These are phyloP conservation scores for Tulasnella calospora DNA, from an alignment of 768 basidiomycete species.

Conservation along the genomic window DNA sequence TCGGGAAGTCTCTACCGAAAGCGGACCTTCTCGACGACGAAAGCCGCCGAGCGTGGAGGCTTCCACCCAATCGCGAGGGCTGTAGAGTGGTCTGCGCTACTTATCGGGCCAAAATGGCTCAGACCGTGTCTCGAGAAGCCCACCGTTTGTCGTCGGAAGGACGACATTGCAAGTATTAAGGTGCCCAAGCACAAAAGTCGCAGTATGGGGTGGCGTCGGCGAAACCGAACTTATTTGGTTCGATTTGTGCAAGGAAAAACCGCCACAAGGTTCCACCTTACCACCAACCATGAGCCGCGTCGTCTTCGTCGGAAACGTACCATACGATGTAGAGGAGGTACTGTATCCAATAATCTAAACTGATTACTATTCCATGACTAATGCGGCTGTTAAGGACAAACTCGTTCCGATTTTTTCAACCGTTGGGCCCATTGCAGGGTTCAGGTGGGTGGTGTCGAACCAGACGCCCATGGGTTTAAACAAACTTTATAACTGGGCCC, in stretches of 20 bases:
- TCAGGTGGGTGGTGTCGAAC: slow-evolving; percentile 49
- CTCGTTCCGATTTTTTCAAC: slow-evolving; percentile 84
- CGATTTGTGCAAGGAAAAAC: not conserved
- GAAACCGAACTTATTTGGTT: not conserved
- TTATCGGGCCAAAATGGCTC: too few species aligned
- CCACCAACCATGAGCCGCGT: slow-evolving; percentile 24
- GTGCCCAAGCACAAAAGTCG: too few species aligned
- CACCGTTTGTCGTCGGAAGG: too few species aligned
- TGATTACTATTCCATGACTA: not conserved
- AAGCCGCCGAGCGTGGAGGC: too few species aligned
- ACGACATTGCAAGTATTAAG: too few species aligned
- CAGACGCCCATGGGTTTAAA: not conserved
- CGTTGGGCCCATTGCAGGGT: slow-evolving; percentile 83
- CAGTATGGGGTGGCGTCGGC: too few species aligned
- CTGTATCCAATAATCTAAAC: not conserved
- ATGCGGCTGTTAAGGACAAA: slow-evolving; percentile 54
- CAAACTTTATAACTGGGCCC: not conserved
- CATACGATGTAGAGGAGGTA: slow-evolving; percentile 81
- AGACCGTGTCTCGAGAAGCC: too few species aligned
- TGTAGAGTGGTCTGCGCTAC: too few species aligned
- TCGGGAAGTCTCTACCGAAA: too few species aligned
- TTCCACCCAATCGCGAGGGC: too few species aligned
- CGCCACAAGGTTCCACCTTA: not conserved
- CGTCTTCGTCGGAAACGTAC: slow-evolving; percentile 34
- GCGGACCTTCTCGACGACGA: too few species aligned